Percentiles rank a stretch among this genome's conserved stretches.
phyloP scores from a whole-genome alignment of 2,329 filamentous ascomycete species.

The Teratosphaeria epicoccoides region DNA sequence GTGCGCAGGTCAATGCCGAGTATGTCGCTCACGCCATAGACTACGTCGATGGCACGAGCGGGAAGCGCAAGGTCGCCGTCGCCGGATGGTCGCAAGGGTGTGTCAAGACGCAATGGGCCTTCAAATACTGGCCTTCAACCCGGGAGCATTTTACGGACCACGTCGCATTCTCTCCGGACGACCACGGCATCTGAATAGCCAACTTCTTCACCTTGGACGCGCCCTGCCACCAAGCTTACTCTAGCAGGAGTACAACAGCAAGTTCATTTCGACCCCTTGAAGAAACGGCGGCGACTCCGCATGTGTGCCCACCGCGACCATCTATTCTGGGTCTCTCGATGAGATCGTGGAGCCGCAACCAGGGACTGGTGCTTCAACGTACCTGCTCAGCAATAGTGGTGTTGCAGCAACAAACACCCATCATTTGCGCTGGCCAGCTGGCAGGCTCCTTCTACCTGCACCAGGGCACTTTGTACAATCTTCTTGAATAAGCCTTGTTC shows the following conservation, averaged over 20 bases:
- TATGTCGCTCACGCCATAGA: slow-evolving; percentile 50
- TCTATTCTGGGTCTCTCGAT: slow-evolving; percentile 41
- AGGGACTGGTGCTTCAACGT: slow-evolving; percentile 38
- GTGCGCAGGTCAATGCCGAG: slow-evolving; percentile 44
- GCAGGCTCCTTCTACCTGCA: slow-evolving; percentile 41
- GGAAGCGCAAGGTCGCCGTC: slow-evolving; percentile 31
- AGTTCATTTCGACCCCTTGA: slow-evolving; percentile 35
- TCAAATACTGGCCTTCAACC: slow-evolving; percentile 48
- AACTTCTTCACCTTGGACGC: slow-evolving; percentile 22
- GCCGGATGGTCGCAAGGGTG: slow-evolving; percentile 49
- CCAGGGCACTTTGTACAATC: slow-evolving; percentile 41
- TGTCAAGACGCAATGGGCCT: slow-evolving; percentile 45
- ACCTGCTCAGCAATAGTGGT: slow-evolving; percentile 30
- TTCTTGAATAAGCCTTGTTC: slow-evolving; percentile 35
- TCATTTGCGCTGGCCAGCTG: slow-evolving; percentile 29
- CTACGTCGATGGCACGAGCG: slow-evolving; percentile 39
- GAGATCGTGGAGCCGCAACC: slow-evolving; percentile 43
- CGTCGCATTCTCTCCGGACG: slow-evolving; percentile 44
- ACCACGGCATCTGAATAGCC: slow-evolving; percentile 37
- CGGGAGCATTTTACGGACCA: slow-evolving; percentile 38
- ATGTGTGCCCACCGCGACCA: slow-evolving; percentile 45
- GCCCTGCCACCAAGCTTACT: slow-evolving; percentile 30
- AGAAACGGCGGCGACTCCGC: slow-evolving; percentile 39
- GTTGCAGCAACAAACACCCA: slow-evolving; percentile 40
- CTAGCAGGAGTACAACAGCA: slow-evolving; percentile 38